Base-by-base conservation (phyloP, 495 filamentous ascomycete genomes). In the Jackrogersella minutella region DNA sequence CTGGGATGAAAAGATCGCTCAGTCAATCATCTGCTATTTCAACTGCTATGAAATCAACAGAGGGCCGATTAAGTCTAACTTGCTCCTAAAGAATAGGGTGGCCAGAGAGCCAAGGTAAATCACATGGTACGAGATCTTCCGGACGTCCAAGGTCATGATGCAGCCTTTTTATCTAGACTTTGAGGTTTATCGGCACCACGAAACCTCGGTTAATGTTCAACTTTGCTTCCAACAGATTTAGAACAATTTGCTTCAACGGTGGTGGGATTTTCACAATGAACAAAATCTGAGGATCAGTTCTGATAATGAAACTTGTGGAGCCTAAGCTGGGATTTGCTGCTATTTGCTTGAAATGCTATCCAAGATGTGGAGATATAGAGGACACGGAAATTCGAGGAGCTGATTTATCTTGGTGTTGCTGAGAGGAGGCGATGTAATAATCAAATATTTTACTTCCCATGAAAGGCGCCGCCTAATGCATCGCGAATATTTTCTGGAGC, bases 361-460 rank as follows among this genome's bases (percentile, higher is more conserved):
- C 11, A 31, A 55, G 19, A 31, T 34, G 39, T 40, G 16, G 34
- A 34, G 31, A 58, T 40, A 9, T 49, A 43, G 16, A 53, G 14
- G 39, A 64, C 6, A 50, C 17, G 22, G 7, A 24, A 19, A 40
- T 2, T 41, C 21, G 19, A 33, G 8, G 24, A 9, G 10, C 14
- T 41, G 3, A 13, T 46, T 19, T 9, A 30, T 44, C 26, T 43
- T 50, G 41, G 24, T 41, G 9, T 60, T 40, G 47, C 22, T 40
- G 46, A 22, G 9, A 11, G 11, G 31, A 21, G 14, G 40, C 5
- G 22, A 41, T 36, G 39, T 66, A 66, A 7, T 47, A 59, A 66
- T 51, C 19, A 44, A 46, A 54, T 55, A 36, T 64, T 47, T 61
- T 41, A 31, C 31, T 54, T 58, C 46, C 22, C 28, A 44, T 54